Conservation (phyloP, 2,329 filamentous ascomycete species). For the Atkinsonella hypoxylon region DNA sequence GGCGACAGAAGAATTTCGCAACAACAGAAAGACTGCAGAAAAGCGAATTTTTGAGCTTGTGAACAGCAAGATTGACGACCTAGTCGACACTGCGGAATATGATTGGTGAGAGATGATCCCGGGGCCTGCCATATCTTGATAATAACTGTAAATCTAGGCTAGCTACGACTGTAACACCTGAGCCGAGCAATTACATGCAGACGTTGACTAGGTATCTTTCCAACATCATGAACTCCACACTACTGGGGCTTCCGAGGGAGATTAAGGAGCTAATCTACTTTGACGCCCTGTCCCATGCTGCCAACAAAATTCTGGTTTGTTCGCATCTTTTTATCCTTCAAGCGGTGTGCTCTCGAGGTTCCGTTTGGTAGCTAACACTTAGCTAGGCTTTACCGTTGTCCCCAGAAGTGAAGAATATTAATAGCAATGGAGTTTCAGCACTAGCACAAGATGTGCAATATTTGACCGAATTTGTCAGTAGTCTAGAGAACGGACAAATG, state of each 20-base stretch:
- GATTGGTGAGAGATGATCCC: slow-evolving; percentile 52
- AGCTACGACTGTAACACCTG: slow-evolving; percentile 45
- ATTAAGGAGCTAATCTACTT: slow-evolving; percentile 99
- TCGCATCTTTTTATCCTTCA: neutral
- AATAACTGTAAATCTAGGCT: slow-evolving; percentile 24
- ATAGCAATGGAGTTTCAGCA: slow-evolving; percentile 69
- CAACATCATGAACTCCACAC: slow-evolving; percentile 92
- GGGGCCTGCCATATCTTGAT: neutral
- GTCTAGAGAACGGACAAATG: slow-evolving; percentile 73
- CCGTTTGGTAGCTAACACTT: slow-evolving; percentile 9
- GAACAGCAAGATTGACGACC: slow-evolving; percentile 95
- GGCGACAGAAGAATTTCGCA: slow-evolving; percentile 77
- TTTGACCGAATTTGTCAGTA: slow-evolving; percentile 74
- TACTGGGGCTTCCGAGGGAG: slow-evolving; percentile 83
- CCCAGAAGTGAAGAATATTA: slow-evolving; percentile 71
- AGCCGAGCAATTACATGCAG: slow-evolving; percentile 90
- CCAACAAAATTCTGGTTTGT: slow-evolving; percentile 64
- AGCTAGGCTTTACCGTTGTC: slow-evolving; percentile 63
- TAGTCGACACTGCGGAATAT: slow-evolving; percentile 95
- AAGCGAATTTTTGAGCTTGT: slow-evolving; percentile 98
- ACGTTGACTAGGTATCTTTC: slow-evolving; percentile 85
- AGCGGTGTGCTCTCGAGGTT: too few species aligned
- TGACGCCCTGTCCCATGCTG: slow-evolving; percentile 84
- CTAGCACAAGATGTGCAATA: slow-evolving; percentile 76
- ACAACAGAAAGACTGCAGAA: slow-evolving; percentile 89